Evolutionary conservation across 1,284 basidiomycete species (phyloP).

Genomic region (Papiliotrema laurentii): DNA sequence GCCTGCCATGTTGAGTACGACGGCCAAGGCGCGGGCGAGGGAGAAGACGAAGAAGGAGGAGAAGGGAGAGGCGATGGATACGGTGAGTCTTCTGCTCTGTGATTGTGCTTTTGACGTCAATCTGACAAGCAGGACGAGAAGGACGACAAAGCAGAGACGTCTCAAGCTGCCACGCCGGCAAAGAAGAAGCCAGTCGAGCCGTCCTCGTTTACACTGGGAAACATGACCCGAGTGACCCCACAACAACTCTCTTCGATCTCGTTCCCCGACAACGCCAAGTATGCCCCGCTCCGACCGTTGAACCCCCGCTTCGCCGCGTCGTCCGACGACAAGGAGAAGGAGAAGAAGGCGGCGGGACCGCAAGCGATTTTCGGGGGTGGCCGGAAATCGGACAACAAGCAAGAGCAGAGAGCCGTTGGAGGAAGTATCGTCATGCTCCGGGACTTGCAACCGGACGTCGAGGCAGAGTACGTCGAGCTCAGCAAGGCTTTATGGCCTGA

Average conservation of each 20-base stretch:
- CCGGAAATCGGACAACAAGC: not conserved
- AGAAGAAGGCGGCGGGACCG: not conserved
- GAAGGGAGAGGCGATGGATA: constrained; percentile 69
- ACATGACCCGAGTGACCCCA: constrained; percentile 91
- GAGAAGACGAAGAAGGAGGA: constrained; percentile 73
- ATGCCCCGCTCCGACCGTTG: constrained; percentile 84
- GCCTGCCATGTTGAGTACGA: constrained; percentile 89
- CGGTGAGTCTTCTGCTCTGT: constrained; percentile 53
- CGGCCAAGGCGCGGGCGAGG: constrained; percentile 85
- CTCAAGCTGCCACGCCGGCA: constrained; percentile 8
- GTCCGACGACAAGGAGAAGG: not conserved
- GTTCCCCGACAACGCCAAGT: constrained; percentile 74
- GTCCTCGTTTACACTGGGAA: constrained; percentile 68
- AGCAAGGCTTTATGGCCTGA: constrained; percentile 52
- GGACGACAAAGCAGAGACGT: constrained; percentile 2
- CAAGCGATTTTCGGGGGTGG: constrained; percentile 5
- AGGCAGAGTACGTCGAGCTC: constrained; percentile 63
- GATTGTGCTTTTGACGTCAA: not conserved
- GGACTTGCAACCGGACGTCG: constrained; percentile 62
- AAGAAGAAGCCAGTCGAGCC: constrained; percentile 64
- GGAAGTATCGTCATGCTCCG: constrained; percentile 77
- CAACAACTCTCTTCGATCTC: constrained; percentile 75
- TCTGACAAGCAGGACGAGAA: constrained; percentile 3
- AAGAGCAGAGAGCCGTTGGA: constrained; percentile 63
- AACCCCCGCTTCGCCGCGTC: constrained; percentile 32